phyloP scores from a whole-genome alignment of 1,139 yeast species.

The Yamadazyma songkhlaensis region DNA sequence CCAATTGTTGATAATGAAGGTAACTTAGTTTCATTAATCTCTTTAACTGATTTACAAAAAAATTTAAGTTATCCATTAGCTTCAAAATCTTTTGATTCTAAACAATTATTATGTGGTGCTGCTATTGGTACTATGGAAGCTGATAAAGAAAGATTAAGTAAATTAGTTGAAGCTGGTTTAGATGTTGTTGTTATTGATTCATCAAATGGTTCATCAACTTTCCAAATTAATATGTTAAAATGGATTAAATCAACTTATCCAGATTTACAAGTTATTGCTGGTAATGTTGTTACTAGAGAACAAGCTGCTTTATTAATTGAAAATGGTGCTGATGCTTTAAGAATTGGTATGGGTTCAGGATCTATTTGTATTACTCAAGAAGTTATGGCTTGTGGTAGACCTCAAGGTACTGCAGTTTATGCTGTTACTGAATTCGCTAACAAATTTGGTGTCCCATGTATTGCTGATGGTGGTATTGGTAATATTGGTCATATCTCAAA shows the following conservation, averaged over 20 bases:
- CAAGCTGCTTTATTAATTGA: constrained; percentile 95
- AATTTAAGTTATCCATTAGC: constrained; percentile 93
- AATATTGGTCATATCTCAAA: constrained; percentile 98
- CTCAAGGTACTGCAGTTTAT: constrained; percentile 97
- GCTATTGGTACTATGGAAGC: constrained; percentile 93
- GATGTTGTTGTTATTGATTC: constrained; percentile 96
- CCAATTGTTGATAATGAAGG: constrained; percentile 83
- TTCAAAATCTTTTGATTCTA: constrained; percentile 87
- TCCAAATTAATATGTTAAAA: constrained; percentile 90
- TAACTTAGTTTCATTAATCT: constrained; percentile 80
- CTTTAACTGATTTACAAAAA: constrained; percentile 96
- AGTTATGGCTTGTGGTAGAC: constrained; percentile 99
- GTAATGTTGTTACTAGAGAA: constrained; percentile 98
- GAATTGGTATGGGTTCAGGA: constrained; percentile 99
- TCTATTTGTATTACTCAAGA: constrained; percentile 99
- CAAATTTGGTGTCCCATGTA: constrained; percentile 91
- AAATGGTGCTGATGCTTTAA: constrained; percentile 97
- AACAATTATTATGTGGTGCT: constrained; percentile 98
- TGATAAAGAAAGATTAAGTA: constrained; percentile 79
- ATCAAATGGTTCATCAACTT: constrained; percentile 94
- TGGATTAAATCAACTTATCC: constrained; percentile 85
- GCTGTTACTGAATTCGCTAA: constrained; percentile 85
- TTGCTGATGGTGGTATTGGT: constrained; percentile 99
- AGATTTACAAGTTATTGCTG: constrained; percentile 86
- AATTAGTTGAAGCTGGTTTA: constrained; percentile 93